These are phyloP conservation scores for Hevea brasiliensis DNA, from an alignment of 345 rosid species.

Conservation along the genomic window DNA sequence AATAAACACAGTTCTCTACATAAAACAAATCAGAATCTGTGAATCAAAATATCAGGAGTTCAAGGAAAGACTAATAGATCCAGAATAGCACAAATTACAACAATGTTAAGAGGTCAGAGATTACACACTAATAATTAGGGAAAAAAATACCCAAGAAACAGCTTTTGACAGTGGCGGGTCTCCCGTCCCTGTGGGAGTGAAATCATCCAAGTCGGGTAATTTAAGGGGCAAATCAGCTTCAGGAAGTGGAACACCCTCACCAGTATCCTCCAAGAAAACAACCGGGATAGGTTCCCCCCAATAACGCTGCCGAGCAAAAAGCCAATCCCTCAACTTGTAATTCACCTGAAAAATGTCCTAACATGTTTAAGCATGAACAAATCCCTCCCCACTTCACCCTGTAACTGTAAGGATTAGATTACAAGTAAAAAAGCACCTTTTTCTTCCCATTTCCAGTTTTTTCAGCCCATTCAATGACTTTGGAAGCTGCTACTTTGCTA, in stretches of 20 bases:
- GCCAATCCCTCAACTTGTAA: constrained; percentile 96
- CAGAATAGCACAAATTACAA: background rate
- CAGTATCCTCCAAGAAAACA: constrained; percentile 59
- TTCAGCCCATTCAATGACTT: constrained; percentile 81
- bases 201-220: constrained; percentile 87
- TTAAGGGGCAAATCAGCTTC: constrained; percentile 82
- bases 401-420: background rate
- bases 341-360: constrained; percentile 55
- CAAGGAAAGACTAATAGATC: background rate
- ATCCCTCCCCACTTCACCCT: background rate
- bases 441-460: constrained; percentile 75
- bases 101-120: no score
- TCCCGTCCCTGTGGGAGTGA: constrained; percentile 90
- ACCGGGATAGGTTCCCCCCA: constrained; percentile 99
- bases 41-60: background rate
- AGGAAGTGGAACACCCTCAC: constrained; percentile 63
- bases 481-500: constrained; percentile 63
- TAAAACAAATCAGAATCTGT: background rate
- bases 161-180: constrained; percentile 92
- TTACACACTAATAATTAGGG: background rate
- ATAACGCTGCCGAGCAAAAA: constrained; percentile 95
- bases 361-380: background rate
- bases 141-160: constrained; percentile 65
- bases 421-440: constrained; percentile 54
- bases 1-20: background rate